Evolutionary conservation across 176 grass and related monocot genomes (phyloP), one percentile per base, ranked within the genome.

Genomic region (Carex parvula): DNA sequence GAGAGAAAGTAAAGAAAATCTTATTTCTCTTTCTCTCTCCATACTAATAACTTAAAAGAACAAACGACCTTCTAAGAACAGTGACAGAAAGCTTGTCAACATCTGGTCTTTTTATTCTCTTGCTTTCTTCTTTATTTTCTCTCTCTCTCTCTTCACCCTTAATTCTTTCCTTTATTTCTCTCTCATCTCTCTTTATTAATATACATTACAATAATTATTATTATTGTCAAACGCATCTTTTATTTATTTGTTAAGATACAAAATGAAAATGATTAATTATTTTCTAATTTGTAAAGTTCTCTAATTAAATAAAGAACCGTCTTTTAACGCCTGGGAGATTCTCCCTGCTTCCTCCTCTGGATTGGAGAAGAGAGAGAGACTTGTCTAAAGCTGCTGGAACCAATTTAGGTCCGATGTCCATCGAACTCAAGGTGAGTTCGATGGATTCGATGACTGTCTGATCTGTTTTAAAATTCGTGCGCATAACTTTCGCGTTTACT

Each of bases 41-140:
- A 53, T 77, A 56, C 73, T 57, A 78, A 18, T 78, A 78, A 82
- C 79, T 87, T 83, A 79, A 86, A 82, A 15, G 61, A 87, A 87
- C 79, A 85, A 92, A 87, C 88, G 64, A 88, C 66, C 83, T 85
- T 83, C 82, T 90, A 92, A 48, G 74, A 63, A 89, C 78, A 82
- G 89, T 79, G 88, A 88, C 89, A 86, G 62, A 50, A 84, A 92
- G 82, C 89, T 88, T 92, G 90, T 92, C 91, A 89, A 88, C 88
- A 90, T 88, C 81, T 90, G 93, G 88, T 92, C 88, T 87, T 90
- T 83, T 81, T 78, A 88, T 91, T 88, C 83, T 87, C 89, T 88
- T 84, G 85, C 79, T 85, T 35, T 79, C 84, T 83, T 66, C 29
- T 71, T 60, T 55, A 1, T 69, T 55, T 2, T 76, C 0, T 22